These are phyloP conservation scores for Capniomyces stellatus DNA, from an alignment of 371 early-diverging fungal species.

Conservation along the genomic window DNA sequence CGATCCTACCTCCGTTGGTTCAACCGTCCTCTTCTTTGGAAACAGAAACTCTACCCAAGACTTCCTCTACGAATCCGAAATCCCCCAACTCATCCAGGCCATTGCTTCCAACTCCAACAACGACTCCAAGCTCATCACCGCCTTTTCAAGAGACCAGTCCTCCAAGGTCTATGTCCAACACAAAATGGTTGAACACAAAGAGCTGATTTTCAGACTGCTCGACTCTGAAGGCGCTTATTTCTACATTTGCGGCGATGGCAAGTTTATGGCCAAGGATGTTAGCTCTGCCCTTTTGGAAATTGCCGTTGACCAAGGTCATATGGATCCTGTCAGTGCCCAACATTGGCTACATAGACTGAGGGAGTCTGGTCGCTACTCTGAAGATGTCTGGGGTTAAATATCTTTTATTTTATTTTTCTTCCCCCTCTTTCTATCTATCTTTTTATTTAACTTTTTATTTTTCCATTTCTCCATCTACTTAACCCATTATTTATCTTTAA, in stretches of 20 bases:
- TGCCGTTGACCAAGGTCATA: conserved; percentile 45
- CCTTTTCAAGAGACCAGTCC: conserved; percentile 65
- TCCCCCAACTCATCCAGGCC: conserved; percentile 39
- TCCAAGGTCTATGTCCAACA: conserved; percentile 55
- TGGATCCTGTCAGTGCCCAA: conserved; percentile 46
- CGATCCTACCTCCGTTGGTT: conserved; percentile 43
- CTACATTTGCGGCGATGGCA: conserved; percentile 93
- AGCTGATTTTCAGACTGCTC: conserved; percentile 43
- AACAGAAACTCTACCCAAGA: conserved; percentile 71
- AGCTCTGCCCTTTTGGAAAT: conserved; percentile 43
- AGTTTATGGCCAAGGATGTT: conserved; percentile 90
- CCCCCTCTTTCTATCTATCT: background rate
- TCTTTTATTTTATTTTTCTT: background rate
- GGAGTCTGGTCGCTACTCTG: conserved; percentile 66
- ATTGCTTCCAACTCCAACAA: conserved; percentile 22
- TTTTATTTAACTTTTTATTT: background rate
- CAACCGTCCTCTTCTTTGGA: conserved; percentile 81
- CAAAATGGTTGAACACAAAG: conserved; percentile 34
- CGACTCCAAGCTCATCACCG: conserved; percentile 47
- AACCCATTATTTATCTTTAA: too few species aligned
- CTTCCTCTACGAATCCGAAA: conserved; percentile 75
- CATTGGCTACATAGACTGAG: conserved; percentile 68
- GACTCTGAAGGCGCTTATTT: conserved; percentile 15
- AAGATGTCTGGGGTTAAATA: conserved; percentile 68
- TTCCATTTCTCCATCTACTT: too few species aligned